Base-by-base conservation (phyloP, 495 filamentous ascomycete species). In the Lophiostoma macrostomum region DNA sequence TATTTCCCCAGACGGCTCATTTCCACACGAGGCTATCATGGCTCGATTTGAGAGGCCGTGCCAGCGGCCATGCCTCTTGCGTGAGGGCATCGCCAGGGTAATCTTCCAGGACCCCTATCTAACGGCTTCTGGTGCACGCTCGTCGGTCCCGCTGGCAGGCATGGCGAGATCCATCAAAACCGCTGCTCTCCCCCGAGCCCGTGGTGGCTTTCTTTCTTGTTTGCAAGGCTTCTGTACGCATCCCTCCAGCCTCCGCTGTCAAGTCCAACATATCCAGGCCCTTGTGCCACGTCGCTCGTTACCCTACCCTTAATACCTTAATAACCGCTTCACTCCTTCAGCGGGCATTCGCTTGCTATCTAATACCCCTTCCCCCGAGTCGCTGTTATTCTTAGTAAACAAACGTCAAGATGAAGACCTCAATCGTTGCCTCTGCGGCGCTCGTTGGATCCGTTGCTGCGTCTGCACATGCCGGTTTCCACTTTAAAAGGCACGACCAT, bases 241-340 rank as follows among this genome's bases (percentile, higher is more conserved):
- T 46, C 47, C n/a, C n/a, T 36, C 29, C 49, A 51, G 51, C 50
- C 51, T 60, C n/a, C 56, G 41, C 39, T 23, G 13, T 50, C 53
- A 57, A 50, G 45, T 38, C 36, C 40, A 16, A 20, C 29, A 36
- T n/a, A n/a, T n/a, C n/a, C 36, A 34, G 60, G 60, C 60, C 44
- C 53, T 44, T 53, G 55, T 58, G 60, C 58, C 60, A 36, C 34
- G 63, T 65, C 64, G 56, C 56, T 67, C 64, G 53, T 67, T 65
- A 50, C 13, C 30, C 13, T 16, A 39, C 32, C 18, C n/a, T 47
- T 14, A 40, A 50, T 69, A 71, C 74, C 73, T 73, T 64, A 73
- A 83, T 78, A 69, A 90, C 88, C 87, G 88, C 88, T 91, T 91
- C 88, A 91, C 85, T 94, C 88, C 65, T 94, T 94, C 76, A 91